Percentiles rank a stretch among this genome's conserved stretches.
Conservation (phyloP, 179 eudicot genomes). For the Patellifolia procumbens region DNA sequence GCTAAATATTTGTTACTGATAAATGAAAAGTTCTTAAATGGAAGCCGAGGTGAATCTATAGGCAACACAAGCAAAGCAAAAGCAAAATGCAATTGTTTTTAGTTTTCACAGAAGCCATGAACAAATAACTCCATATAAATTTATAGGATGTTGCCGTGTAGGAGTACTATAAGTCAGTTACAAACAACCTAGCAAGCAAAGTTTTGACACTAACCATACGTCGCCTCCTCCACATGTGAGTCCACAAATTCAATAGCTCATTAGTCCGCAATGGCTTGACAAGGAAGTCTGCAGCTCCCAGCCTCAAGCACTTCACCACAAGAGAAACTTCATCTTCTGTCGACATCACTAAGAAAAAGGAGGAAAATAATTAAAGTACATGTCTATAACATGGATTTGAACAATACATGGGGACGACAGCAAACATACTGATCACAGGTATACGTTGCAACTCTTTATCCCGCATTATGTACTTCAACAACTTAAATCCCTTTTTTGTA, state of each 20-base stretch:
- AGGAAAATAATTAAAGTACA: constrained; percentile 7
- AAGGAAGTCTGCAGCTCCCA: constrained; percentile 98
- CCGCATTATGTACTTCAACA: constrained; percentile 88
- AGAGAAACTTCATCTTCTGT: constrained; percentile 92
- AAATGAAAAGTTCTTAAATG: not conserved
- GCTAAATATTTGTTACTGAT: not conserved
- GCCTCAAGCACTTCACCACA: constrained; percentile 94
- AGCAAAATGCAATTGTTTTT: not conserved
- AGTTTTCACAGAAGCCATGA: not conserved
- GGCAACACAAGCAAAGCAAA: constrained; percentile 8
- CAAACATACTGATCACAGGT: constrained; percentile 84
- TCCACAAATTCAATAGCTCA: constrained; percentile 94
- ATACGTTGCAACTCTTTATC: constrained; percentile 79
- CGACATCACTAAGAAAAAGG: constrained; percentile 78
- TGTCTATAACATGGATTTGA: not conserved
- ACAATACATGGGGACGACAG: constrained; percentile 6
- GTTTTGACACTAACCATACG: constrained; percentile 56
- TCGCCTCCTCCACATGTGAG: constrained; percentile 98
- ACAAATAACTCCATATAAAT: not conserved
- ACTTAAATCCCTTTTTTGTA: constrained; percentile 80
- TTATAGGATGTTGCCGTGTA: not conserved
- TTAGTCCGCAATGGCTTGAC: constrained; percentile 98
- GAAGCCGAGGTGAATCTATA: constrained; percentile 10
- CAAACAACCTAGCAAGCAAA: constrained; percentile 9
- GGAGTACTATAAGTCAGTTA: constrained; percentile 14